phyloP scores from a whole-genome alignment of 2,329 filamentous ascomycete species.

The Diplodia scrobiculata region DNA sequence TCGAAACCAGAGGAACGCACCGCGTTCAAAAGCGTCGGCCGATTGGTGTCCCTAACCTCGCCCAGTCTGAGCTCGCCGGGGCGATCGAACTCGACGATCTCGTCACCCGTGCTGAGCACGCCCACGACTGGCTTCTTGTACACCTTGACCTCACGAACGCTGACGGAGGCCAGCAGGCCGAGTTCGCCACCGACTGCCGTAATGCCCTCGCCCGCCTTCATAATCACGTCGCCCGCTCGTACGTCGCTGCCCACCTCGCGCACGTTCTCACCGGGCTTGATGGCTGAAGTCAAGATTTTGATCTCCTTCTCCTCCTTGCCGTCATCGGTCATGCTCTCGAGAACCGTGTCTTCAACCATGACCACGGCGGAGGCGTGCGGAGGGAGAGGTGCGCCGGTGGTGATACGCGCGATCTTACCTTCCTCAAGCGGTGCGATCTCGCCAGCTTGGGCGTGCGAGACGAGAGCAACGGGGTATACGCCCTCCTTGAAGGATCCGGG shows the following conservation, averaged over 20 bases:
- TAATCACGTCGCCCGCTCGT: slow-evolving; percentile 65
- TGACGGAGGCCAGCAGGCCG: slow-evolving; percentile 83
- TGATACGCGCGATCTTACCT: slow-evolving; percentile 85
- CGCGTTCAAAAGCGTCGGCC: slow-evolving; percentile 81
- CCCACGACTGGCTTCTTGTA: slow-evolving; percentile 79
- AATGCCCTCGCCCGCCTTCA: slow-evolving; percentile 78
- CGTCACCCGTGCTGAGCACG: slow-evolving; percentile 90
- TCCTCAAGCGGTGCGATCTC: slow-evolving; percentile 65
- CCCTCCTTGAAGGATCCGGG: slow-evolving; percentile 63
- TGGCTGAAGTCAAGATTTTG: slow-evolving; percentile 76
- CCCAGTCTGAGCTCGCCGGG: slow-evolving; percentile 67
- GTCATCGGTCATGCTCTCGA: slow-evolving; percentile 75
- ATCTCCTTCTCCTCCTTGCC: slow-evolving; percentile 83
- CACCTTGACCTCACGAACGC: slow-evolving; percentile 68
- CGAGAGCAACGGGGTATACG: slow-evolving; percentile 78
- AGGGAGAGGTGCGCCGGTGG: slow-evolving; percentile 88
- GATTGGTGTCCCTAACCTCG: slow-evolving; percentile 91
- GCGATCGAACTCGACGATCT: slow-evolving; percentile 76
- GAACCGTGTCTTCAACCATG: slow-evolving; percentile 91
- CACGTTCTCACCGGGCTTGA: slow-evolving; percentile 81
- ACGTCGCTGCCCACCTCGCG: slow-evolving; percentile 91
- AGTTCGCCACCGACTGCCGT: slow-evolving; percentile 88
- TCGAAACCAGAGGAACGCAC: slow-evolving; percentile 73
- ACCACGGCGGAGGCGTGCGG: slow-evolving; percentile 86
- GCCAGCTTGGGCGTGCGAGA: slow-evolving; percentile 81